Percentiles rank a stretch among this genome's conserved stretches.
These are phyloP conservation scores for Ogataea thermomethanolica DNA, from an alignment of 805 yeast genomes.

Conservation along the genomic window DNA sequence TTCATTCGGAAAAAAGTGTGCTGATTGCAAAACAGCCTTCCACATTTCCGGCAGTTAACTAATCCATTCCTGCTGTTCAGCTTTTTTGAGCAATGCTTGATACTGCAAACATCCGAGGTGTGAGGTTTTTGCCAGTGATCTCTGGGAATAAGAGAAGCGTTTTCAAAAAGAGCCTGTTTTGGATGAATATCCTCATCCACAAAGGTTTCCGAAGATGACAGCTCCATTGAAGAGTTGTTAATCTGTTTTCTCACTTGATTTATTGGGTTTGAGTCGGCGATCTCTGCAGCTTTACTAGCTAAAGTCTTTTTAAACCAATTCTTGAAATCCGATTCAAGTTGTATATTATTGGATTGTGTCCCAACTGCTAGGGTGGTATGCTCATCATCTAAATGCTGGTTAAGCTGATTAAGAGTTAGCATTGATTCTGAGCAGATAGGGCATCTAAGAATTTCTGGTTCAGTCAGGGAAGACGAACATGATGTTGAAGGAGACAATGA, in stretches of 20 bases:
- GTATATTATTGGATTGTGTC: conserved; percentile 2
- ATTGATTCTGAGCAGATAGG: conserved; percentile 68
- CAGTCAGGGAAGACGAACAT: conserved; percentile 7
- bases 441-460: conserved; percentile 36
- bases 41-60: conserved; percentile 76
- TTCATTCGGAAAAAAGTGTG: conserved; percentile 58
- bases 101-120: conserved; percentile 41
- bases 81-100: conserved; percentile 37
- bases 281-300: conserved; percentile 36
- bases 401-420: conserved; percentile 52
- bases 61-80: conserved; percentile 52
- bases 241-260: no score
- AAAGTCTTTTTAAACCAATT: conserved; percentile 43
- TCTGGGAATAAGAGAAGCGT: conserved; percentile 30
- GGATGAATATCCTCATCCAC: background rate
- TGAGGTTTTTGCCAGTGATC: conserved; percentile 57
- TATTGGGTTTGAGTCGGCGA: conserved; percentile 20
- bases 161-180: conserved; percentile 1
- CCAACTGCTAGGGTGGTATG: conserved; percentile 39
- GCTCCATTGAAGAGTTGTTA: no score
- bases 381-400: conserved; percentile 67
- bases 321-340: conserved; percentile 35
- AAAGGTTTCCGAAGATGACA: background rate
- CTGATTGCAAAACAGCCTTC: conserved; percentile 59
- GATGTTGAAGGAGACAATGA: conserved; percentile 12